A percentile compares a stretch with the other conserved stretches of the same genome.
These are phyloP conservation scores for Zygosaccharomyces pseudobailii DNA, from an alignment of 1,139 yeast genomes.

Conservation along the genomic window DNA sequence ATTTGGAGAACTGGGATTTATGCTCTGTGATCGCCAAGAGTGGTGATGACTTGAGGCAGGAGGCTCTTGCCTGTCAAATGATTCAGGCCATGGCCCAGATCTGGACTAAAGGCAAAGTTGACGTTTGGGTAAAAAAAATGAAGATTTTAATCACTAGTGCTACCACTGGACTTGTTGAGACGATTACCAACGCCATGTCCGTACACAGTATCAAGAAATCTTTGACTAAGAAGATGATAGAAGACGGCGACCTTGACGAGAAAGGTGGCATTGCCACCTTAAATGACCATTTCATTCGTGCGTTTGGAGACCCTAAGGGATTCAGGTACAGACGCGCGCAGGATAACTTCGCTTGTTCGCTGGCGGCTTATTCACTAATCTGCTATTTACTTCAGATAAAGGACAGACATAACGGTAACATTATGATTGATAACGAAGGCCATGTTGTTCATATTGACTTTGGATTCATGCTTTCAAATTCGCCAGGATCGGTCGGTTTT, in stretches of 20 bases:
- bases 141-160: slow-evolving; percentile 86
- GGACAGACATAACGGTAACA: slow-evolving; percentile 95
- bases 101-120: slow-evolving; percentile 65
- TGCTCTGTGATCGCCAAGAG: slow-evolving; percentile 94
- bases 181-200: slow-evolving; percentile 89
- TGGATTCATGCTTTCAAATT: slow-evolving; percentile 85
- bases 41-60: slow-evolving; percentile 93
- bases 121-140: slow-evolving; percentile 91
- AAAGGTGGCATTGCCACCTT: slow-evolving; percentile 68
- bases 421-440: slow-evolving; percentile 89
- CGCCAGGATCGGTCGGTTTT: slow-evolving; percentile 95
- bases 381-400: slow-evolving; percentile 87
- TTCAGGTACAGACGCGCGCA: slow-evolving; percentile 64
- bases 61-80: slow-evolving; percentile 94
- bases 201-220: slow-evolving; percentile 93
- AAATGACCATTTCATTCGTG: slow-evolving; percentile 67
- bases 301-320: slow-evolving; percentile 61
- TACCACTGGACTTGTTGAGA: slow-evolving; percentile 86
- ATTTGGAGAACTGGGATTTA: slow-evolving; percentile 85
- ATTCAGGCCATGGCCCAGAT: slow-evolving; percentile 79
- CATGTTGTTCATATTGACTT: slow-evolving; percentile 94
- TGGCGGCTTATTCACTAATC: slow-evolving; percentile 84
- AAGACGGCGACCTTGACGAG: slow-evolving; percentile 47
- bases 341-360: slow-evolving; percentile 72
- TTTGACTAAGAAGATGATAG: slow-evolving; percentile 66